Evolutionary conservation across 768 basidiomycete species (phyloP), one percentile per base, ranked within the genome.

Genomic region (Trichaptum fuscoviolaceum): DNA sequence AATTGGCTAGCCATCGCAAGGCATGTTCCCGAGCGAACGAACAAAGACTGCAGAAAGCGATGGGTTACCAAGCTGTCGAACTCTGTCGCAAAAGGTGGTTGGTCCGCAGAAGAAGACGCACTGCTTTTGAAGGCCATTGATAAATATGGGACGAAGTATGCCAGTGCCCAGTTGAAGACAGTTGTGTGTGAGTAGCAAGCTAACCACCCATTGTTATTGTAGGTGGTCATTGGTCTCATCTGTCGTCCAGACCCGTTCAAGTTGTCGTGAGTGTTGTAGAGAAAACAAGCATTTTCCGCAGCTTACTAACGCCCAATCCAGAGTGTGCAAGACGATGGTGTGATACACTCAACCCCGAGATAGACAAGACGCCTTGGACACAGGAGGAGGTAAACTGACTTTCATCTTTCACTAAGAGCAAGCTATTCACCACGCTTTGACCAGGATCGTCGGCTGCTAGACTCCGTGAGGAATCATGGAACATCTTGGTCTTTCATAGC

Each of bases 11-110:
- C 83, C 35, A 86, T 87, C 64, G 83, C 85, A n/a, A 83, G 84
- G 69, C 84, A 86, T 71, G 84, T 87, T 5, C 85, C 85, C 10
- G 83, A 85, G 70, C 78, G 85, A 65, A 86, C 84, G 24, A 87
- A 87, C 78, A 87, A 87, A 70, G 85, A 87, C 72, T 87, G 85
- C 72, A 80, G 85, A 69, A 87, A 87, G 71, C 79, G 85, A 15
- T 87, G 85, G 85, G 85, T 85, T 68, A 84, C 85, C 1, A 86
- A 85, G 76, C 86, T 87, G 85, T 84, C 84, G 66, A 83, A 84
- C 17, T 83, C 84, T 72, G 84, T 86, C 26, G 83, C 85, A 30
- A 86, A 86, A 71, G 85, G 85, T 59, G 85, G 85, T 10, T 87
- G 85, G 85, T 80, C 84, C 2, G 82, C 84, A 6, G 85, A 87